Evolutionary conservation across 2,329 filamentous ascomycete genomes (phyloP).

Genomic region (Orbilia brochopaga): DNA sequence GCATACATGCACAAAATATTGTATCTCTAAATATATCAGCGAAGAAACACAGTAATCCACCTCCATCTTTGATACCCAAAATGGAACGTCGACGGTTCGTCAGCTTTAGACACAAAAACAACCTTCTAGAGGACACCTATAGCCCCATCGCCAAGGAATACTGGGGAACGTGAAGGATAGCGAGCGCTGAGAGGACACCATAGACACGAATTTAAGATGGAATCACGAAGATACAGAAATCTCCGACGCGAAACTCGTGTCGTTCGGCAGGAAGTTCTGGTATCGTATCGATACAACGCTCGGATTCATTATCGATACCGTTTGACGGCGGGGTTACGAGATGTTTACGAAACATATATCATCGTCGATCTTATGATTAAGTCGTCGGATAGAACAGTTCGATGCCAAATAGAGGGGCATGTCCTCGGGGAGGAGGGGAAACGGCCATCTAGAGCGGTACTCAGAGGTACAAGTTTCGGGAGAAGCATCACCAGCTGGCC

Average conservation of each 20-base stretch:
- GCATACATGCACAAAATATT: too few species aligned
- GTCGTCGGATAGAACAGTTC: background rate
- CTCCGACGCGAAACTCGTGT: constrained; percentile 1
- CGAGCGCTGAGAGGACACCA: background rate
- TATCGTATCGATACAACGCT: constrained; percentile 1
- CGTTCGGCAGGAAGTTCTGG: constrained; percentile 2
- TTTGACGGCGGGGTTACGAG: background rate
- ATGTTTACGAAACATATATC: background rate
- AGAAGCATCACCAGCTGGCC: constrained; percentile 1
- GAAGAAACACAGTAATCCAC: too few species aligned
- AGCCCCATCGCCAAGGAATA: background rate
- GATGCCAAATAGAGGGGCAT: background rate
- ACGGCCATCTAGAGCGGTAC: background rate
- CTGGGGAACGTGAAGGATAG: background rate
- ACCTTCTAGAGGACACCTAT: background rate
- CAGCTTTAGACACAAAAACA: background rate
- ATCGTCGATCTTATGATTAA: background rate
- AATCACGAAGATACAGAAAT: background rate
- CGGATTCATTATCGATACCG: constrained; percentile 1
- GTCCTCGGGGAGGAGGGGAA: background rate
- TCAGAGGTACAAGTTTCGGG: constrained; percentile 2
- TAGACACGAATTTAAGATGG: background rate
- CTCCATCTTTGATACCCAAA: background rate
- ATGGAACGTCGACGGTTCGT: background rate
- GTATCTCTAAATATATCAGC: too few species aligned